Percentiles rank a stretch among this genome's conserved stretches.
These are phyloP conservation scores for Ophiostoma pallidulum DNA, from an alignment of 2,329 filamentous ascomycete species.

Conservation along the genomic window DNA sequence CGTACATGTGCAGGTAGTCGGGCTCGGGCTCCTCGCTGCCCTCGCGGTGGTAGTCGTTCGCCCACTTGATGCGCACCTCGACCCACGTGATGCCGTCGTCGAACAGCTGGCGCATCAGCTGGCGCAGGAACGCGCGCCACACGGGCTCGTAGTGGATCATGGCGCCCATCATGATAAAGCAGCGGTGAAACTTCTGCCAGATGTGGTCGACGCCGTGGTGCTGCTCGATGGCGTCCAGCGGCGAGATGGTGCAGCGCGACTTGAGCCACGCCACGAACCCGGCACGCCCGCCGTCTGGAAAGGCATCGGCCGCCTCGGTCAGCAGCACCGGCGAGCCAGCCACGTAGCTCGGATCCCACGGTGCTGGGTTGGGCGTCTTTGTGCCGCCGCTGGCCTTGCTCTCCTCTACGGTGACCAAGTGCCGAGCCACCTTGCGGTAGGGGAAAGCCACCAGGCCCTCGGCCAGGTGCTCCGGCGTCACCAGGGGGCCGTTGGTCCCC, in stretches of 20 bases:
- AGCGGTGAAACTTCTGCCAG: slow-evolving; percentile 71
- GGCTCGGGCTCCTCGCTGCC: slow-evolving; percentile 56
- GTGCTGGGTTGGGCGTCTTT: slow-evolving; percentile 22
- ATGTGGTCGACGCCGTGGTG: slow-evolving; percentile 76
- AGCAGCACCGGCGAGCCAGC: slow-evolving; percentile 49
- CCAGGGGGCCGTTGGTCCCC: slow-evolving; percentile 47
- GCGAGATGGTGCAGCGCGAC: slow-evolving; percentile 60
- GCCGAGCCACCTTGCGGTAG: slow-evolving; percentile 38
- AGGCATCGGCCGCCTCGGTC: slow-evolving; percentile 57
- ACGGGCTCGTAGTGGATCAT: slow-evolving; percentile 88
- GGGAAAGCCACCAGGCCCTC: slow-evolving; percentile 45
- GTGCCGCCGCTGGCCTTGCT: slow-evolving; percentile 18
- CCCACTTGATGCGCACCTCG: slow-evolving; percentile 69
- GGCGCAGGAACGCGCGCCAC: slow-evolving; percentile 64
- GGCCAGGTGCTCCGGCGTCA: slow-evolving; percentile 41
- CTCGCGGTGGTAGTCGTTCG: slow-evolving; percentile 56
- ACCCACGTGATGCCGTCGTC: slow-evolving; percentile 78
- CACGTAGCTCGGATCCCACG: slow-evolving; percentile 57
- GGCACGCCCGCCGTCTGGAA: slow-evolving; percentile 59
- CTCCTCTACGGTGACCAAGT: slow-evolving; percentile 23
- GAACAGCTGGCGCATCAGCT: slow-evolving; percentile 61
- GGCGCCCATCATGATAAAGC: slow-evolving; percentile 63
- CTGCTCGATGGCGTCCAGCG: slow-evolving; percentile 65
- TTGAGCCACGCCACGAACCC: slow-evolving; percentile 75
- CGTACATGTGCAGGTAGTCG: slow-evolving; percentile 61